These are phyloP conservation scores for Diaporthe nobilis DNA, from an alignment of 2,329 filamentous ascomycete species.

Conservation along the genomic window DNA sequence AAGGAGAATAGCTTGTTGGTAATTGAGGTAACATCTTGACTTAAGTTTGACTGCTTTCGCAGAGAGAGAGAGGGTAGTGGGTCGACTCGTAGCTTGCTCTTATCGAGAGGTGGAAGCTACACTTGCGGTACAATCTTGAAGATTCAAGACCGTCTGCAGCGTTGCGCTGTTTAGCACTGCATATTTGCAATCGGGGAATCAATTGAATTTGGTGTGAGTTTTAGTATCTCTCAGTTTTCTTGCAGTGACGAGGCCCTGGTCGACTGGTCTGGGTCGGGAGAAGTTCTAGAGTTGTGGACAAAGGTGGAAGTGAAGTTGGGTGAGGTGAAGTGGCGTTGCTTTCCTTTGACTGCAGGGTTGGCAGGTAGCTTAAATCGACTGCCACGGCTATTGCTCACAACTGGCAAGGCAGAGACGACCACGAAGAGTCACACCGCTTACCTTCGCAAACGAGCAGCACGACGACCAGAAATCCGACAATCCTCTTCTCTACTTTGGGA, in stretches of 20 bases:
- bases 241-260: not conserved
- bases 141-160: constrained; percentile 37
- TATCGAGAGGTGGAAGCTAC: constrained; percentile 18
- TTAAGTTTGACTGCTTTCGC: constrained; percentile 32
- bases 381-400: constrained; percentile 20
- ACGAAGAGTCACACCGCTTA: constrained; percentile 38
- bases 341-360: constrained; percentile 20
- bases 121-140: constrained; percentile 35
- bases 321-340: constrained; percentile 3
- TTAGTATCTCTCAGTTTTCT: not conserved
- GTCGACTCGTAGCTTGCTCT: constrained; percentile 16
- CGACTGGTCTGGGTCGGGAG: not conserved
- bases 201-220: not conserved
- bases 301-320: not conserved
- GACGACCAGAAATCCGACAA: not conserved
- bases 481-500: not conserved
- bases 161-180: constrained; percentile 27
- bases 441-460: not conserved
- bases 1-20: constrained; percentile 40
- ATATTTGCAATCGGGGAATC: constrained; percentile 8
- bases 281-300: not conserved
- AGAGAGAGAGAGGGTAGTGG: not conserved
- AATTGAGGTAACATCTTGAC: constrained; percentile 59
- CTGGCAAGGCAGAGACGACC: constrained; percentile 5
- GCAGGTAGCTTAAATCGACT: constrained; percentile 10